phyloP scores from a whole-genome alignment of 2,329 filamentous ascomycete genomes.

The Xylaria sp. region DNA sequence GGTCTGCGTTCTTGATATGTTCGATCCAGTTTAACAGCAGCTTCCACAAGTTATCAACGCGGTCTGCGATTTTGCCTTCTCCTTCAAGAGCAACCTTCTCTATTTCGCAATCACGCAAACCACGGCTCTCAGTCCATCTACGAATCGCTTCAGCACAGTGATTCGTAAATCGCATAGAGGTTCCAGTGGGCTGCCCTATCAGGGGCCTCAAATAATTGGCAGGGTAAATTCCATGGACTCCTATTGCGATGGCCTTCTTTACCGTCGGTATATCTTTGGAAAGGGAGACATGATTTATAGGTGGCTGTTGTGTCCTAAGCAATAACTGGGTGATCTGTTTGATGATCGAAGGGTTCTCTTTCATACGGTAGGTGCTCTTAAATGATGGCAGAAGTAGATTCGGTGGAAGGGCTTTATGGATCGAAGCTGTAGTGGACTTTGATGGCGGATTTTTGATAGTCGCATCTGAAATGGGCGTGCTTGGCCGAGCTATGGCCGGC shows the following conservation, averaged over 20 bases:
- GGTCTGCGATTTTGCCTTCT: slow-evolving; percentile 89
- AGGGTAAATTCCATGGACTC: slow-evolving; percentile 93
- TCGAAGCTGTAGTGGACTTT: slow-evolving; percentile 47
- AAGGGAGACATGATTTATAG: slow-evolving; percentile 77
- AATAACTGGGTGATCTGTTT: slow-evolving; percentile 71
- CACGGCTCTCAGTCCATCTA: slow-evolving; percentile 79
- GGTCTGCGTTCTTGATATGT: slow-evolving; percentile 85
- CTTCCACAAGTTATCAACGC: slow-evolving; percentile 94
- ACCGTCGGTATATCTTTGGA: slow-evolving; percentile 75
- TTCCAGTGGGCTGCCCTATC: slow-evolving; percentile 93
- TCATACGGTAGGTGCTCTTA: slow-evolving; percentile 71
- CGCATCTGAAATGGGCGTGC: slow-evolving; percentile 49
- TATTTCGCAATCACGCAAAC: slow-evolving; percentile 80
- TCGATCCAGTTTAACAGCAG: slow-evolving; percentile 95
- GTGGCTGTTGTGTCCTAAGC: slow-evolving; percentile 63
- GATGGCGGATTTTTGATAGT: slow-evolving; percentile 42
- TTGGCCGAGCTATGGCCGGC: slow-evolving; percentile 49
- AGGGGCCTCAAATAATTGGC: slow-evolving; percentile 87
- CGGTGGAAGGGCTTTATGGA: slow-evolving; percentile 55
- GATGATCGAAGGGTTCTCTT: slow-evolving; percentile 75
- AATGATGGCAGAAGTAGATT: slow-evolving; percentile 79
- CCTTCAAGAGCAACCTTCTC: slow-evolving; percentile 95
- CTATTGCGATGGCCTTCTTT: slow-evolving; percentile 89
- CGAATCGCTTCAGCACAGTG: slow-evolving; percentile 85
- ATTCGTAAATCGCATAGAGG: slow-evolving; percentile 91